Base-by-base conservation (phyloP, 768 basidiomycete genomes). In the Candolleomyces efflorescens region DNA sequence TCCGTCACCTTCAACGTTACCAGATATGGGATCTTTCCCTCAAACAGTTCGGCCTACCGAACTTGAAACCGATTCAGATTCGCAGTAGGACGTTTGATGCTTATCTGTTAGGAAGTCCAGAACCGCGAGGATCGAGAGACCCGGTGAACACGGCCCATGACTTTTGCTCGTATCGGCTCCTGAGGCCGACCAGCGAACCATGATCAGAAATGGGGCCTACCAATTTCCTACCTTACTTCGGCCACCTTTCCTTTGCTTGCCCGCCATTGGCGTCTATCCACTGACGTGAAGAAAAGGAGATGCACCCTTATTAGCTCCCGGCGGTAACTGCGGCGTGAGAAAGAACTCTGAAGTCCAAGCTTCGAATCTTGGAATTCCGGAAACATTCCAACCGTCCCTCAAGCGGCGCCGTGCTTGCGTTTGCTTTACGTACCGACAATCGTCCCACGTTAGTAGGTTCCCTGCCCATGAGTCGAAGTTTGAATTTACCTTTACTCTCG, bases 241-340 rank as follows among this genome's bases (percentile, higher is more conserved):
- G 49, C 26, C 23, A 36, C 27, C 27, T 26, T 27, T 23, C 12
- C n/a, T 17, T 38, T 10, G 20, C 22, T 26, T 24, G 20, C 52
- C 52, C 37, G 52, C 15, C 53, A n/a, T 62, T 20, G 17, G 41
- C 24, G 24, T 57, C 17, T 23, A 10, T 22, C 4, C 24, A 36
- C 22, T 59, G 56, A 15, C 46, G 4, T 26, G 43, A 36, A 13
- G 63, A 58, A 54, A 48, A 64, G 26, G 11, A 51, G 49, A 51
- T 36, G 49, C 41, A 20, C 49, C 20, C 24, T 5, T 12, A n/a
- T 51, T 51, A 51, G 53, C 58, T 54, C 59, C 55, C 26, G 57
- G 57, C 57, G 57, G 57, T 51, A 58, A 53, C 57, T 58, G 57
- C 51, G 57, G 57, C 57, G 57, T 57, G 56, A 9, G 47, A 53